Conservation (phyloP, 2,329 filamentous ascomycete species). For the Chaetomiaceae sp. region DNA sequence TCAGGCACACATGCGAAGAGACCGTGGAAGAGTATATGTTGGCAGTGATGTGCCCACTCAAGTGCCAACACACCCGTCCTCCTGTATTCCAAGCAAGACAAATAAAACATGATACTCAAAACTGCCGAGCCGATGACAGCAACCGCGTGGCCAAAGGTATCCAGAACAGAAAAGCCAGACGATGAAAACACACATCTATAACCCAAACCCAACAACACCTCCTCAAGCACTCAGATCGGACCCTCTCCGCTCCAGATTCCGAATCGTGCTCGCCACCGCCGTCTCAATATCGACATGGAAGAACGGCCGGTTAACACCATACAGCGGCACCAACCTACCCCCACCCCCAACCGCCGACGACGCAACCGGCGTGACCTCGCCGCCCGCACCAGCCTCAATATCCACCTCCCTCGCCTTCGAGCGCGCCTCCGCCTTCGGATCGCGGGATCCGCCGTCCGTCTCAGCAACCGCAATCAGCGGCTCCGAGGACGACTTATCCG, state of each 20-base stretch:
- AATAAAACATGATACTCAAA: neutral
- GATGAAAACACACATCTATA: neutral
- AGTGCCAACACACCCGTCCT: no score
- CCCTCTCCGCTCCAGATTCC: slow-evolving; percentile 12
- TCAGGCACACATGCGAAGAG: no score
- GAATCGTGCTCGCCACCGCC: slow-evolving; percentile 35
- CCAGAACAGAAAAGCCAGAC: neutral
- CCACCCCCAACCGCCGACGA: slow-evolving; percentile 8
- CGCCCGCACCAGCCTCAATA: slow-evolving; percentile 15
- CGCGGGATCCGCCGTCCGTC: neutral
- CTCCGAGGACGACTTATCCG: no score
- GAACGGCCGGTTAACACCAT: slow-evolving; percentile 40
- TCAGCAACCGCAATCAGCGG: slow-evolving; percentile 17
- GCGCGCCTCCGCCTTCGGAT: neutral
- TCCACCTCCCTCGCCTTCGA: slow-evolving; percentile 11
- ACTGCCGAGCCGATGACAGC: neutral
- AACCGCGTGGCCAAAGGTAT: neutral
- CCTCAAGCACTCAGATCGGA: slow-evolving; percentile 1
- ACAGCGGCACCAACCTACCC: slow-evolving; percentile 27
- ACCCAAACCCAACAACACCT: neutral
- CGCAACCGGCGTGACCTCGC: slow-evolving; percentile 20
- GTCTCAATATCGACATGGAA: slow-evolving; percentile 42
- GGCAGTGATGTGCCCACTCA: no score
- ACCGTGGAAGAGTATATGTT: no score
- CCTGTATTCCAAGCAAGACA: neutral